These are phyloP conservation scores for Stromatinia cepivora DNA, from an alignment of 2,329 filamentous ascomycete species.

Conservation along the genomic window DNA sequence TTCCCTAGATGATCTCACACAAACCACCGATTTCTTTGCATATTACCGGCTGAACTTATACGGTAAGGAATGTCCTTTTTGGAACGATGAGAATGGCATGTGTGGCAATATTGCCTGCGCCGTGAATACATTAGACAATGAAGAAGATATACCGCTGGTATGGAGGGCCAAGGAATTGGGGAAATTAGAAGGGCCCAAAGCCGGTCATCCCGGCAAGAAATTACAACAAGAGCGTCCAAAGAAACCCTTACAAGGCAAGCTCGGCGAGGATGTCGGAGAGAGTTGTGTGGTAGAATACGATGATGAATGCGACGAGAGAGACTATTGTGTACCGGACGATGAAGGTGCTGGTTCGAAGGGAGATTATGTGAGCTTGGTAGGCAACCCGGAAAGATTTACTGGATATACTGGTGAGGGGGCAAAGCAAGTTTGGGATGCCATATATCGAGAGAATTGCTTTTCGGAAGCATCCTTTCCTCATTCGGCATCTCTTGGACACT, in stretches of 20 bases:
- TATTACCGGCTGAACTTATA: slow-evolving; percentile 96
- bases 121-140: slow-evolving; percentile 91
- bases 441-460: slow-evolving; percentile 98
- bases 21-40: slow-evolving; percentile 93
- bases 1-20: slow-evolving; percentile 75
- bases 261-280: slow-evolving; percentile 87
- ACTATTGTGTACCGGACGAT: slow-evolving; percentile 96
- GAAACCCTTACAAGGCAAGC: slow-evolving; percentile 74
- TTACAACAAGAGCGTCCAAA: slow-evolving; percentile 69
- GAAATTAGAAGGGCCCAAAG: slow-evolving; percentile 87
- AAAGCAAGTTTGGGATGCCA: slow-evolving; percentile 91
- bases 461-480: slow-evolving; percentile 63
- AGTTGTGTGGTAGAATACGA: slow-evolving; percentile 97
- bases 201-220: slow-evolving; percentile 79
- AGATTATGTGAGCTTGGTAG: slow-evolving; percentile 91
- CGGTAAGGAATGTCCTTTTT: slow-evolving; percentile 93
- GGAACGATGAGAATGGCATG: slow-evolving; percentile 89
- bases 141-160: slow-evolving; percentile 86
- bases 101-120: slow-evolving; percentile 97
- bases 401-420: slow-evolving; percentile 85
- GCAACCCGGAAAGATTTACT: slow-evolving; percentile 94
- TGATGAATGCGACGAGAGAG: slow-evolving; percentile 92
- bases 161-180: slow-evolving; percentile 92
- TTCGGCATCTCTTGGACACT: slow-evolving; percentile 56
- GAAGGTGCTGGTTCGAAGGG: slow-evolving; percentile 83